These are phyloP conservation scores for Athelia psychrophila DNA, from an alignment of 1,284 basidiomycete genomes.

Conservation along the genomic window DNA sequence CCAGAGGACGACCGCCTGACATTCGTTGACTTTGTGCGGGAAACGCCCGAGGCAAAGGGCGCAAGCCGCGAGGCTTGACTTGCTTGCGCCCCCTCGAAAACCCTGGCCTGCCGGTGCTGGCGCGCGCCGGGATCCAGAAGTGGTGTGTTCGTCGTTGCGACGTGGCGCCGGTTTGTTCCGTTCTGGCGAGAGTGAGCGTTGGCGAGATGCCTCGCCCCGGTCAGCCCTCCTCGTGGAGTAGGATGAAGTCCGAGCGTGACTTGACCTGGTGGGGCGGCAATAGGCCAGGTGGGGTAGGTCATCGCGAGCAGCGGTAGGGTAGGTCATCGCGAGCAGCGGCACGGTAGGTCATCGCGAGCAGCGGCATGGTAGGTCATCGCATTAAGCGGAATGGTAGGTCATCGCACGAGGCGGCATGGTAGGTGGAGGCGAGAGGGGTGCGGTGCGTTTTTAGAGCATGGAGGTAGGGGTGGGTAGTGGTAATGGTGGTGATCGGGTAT, in stretches of 20 bases:
- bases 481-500: background rate
- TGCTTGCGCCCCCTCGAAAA: background rate
- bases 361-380: too few species aligned
- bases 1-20: background rate
- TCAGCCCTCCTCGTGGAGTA: too few species aligned
- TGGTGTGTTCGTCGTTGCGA: background rate
- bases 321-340: too few species aligned
- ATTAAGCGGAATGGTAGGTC: too few species aligned
- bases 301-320: too few species aligned
- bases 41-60: background rate
- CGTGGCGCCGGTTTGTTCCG: background rate
- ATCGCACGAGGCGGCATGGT: too few species aligned
- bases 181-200: background rate
- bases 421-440: background rate
- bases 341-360: background rate
- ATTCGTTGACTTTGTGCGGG: background rate
- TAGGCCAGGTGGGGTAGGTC: background rate
- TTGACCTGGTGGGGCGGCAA: background rate
- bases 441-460: too few species aligned
- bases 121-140: background rate
- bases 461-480: background rate
- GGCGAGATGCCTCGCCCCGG: background rate
- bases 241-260: background rate
- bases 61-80: background rate
- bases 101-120: background rate